Base-by-base conservation (phyloP, 306 rosid genomes). In the Prunus mongolica region DNA sequence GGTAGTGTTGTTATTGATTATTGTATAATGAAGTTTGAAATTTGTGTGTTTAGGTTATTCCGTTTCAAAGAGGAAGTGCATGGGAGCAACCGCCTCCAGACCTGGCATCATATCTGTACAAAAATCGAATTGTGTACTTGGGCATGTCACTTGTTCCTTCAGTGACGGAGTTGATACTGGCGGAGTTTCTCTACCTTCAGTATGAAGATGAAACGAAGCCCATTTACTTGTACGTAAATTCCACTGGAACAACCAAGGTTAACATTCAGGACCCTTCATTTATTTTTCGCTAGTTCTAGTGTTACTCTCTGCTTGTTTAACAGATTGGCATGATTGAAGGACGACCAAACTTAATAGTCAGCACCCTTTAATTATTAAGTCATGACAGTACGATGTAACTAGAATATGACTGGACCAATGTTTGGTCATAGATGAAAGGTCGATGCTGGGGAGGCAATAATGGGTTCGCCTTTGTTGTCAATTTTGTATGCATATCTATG, bases 11-110 rank as follows among this genome's bases (percentile, higher is more conserved):
- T 46, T 41, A 15, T 34, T 13, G 11, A 16, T 47, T 27, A 24
- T 5, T 8, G 5, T 16, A 18, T 3, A 1, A 13, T 62, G 51
- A 49, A 24, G 34, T 50, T 18, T 27, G 58, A 69, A 8, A 19
- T 65, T 45, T 62, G 25, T 19, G 44, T 34, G 65, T 69, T 79
- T 78, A 96, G 98, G 99, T 96, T 78, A 92, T 92, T 87, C 99
- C 99, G 52, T 96, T 87, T 82, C 55, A 85, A 63, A 88, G 87
- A 64, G 99, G 97, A 79, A 89, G 87, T 82, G 97, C 98, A 12
- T 82, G 91, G 96, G 98, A 92, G 88, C 97, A 96, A 81, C 98
- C 97, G 77, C 97, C 99, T 52, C 99, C 98, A 5, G 98, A 92
- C 78, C 75, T 96, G 61, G 98, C 98, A 56, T 96, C 99, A 24